Percentiles rank a stretch among this genome's conserved stretches.
These are phyloP conservation scores for Licmophora abbreviata DNA, from an alignment of 108 stramenopile genomes.

Conservation along the genomic window DNA sequence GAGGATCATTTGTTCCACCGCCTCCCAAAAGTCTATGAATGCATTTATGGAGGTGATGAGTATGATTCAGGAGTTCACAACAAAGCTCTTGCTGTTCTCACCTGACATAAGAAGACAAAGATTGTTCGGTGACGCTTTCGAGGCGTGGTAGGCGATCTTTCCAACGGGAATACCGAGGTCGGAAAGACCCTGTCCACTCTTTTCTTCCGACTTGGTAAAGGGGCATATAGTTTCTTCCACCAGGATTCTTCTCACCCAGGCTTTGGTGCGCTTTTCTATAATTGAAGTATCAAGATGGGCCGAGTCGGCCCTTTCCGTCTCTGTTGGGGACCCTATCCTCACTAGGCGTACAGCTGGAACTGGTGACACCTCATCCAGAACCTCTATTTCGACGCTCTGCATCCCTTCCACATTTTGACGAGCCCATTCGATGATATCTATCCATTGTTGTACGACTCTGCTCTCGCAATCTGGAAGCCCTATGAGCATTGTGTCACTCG, in stretches of 20 bases:
- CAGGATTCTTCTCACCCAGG: slow-evolving; percentile 67
- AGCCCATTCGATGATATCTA: slow-evolving; percentile 29
- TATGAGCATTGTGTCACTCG: slow-evolving; percentile 7
- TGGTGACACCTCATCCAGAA: not conserved
- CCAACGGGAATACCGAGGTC: slow-evolving; percentile 62
- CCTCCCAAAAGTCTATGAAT: slow-evolving; percentile 54
- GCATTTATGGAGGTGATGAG: no score
- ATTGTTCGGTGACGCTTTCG: slow-evolving; percentile 16
- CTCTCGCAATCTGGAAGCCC: slow-evolving; percentile 12
- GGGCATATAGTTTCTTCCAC: slow-evolving; percentile 70
- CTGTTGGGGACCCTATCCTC: slow-evolving; percentile 7
- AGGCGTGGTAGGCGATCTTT: slow-evolving; percentile 54
- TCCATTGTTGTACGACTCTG: slow-evolving; percentile 28
- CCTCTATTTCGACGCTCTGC: slow-evolving; percentile 10
- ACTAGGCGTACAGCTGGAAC: not conserved
- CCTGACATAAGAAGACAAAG: slow-evolving; percentile 53
- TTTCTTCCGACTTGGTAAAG: slow-evolving; percentile 55
- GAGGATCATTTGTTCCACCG: slow-evolving; percentile 58
- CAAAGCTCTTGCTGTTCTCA: no score
- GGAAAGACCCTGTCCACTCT: slow-evolving; percentile 61
- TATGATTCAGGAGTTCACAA: slow-evolving; percentile 4
- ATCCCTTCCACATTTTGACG: slow-evolving; percentile 5
- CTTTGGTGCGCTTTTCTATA: slow-evolving; percentile 47
- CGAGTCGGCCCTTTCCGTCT: not conserved
- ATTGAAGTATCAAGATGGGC: slow-evolving; percentile 14